phyloP scores from a whole-genome alignment of 2,329 filamentous ascomycete species.

The Fusarium drepaniforme region DNA sequence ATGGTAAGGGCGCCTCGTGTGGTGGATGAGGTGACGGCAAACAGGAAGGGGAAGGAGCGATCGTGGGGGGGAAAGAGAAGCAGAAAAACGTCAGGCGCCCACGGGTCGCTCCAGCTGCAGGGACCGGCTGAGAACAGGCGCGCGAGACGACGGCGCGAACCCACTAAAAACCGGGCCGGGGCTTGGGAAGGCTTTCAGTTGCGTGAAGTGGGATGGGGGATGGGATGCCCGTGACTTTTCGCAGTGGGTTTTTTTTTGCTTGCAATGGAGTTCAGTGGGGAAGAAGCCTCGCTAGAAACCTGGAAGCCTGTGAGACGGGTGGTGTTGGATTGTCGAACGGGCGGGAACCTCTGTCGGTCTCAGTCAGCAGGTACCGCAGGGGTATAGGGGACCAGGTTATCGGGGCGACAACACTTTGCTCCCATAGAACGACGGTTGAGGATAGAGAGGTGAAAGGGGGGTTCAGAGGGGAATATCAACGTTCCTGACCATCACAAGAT shows the following conservation, averaged over 20 bases:
- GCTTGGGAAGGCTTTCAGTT: conserved; percentile 34
- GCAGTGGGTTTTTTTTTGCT: conserved; percentile 2
- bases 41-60: conserved; percentile 28
- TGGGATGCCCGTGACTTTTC: conserved; percentile 23
- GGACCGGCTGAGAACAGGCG: conserved; percentile 38
- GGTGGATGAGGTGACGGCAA: conserved; percentile 24
- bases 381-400: conserved; percentile 10
- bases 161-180: conserved; percentile 41
- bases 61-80: conserved; percentile 39
- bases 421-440: background rate
- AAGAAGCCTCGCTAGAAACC: conserved; percentile 38
- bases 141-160: conserved; percentile 6
- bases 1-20: conserved; percentile 14
- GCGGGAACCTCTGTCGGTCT: background rate
- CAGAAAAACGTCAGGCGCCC: conserved; percentile 37
- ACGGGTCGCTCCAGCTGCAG: conserved; percentile 39
- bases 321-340: conserved; percentile 1
- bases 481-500: conserved; percentile 32
- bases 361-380: conserved; percentile 10
- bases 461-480: background rate
- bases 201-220: background rate
- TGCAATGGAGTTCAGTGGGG: conserved; percentile 28
- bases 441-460: background rate
- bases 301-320: conserved; percentile 32
- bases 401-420: conserved; percentile 8